Conservation (phyloP, 2,329 filamentous ascomycete genomes). For the Trichoderma koningiopsis region DNA sequence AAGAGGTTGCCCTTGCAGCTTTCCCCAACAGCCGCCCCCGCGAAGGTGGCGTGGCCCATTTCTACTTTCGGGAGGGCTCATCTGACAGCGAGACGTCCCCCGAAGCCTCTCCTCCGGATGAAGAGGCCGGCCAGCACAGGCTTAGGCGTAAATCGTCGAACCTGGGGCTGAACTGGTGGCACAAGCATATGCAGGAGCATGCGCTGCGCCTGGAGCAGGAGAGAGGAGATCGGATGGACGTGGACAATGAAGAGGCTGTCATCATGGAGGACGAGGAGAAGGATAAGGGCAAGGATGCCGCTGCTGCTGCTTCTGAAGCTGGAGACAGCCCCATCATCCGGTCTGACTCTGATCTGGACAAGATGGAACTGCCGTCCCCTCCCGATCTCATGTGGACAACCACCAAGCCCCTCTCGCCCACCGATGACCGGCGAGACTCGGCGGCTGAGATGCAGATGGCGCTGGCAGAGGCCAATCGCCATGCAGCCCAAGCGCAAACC, state of each 20-base stretch:
- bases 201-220: constrained; percentile 64
- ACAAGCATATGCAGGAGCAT: constrained; percentile 79
- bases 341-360: constrained; percentile 48
- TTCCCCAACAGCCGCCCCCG: constrained; percentile 73
- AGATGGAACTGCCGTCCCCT: constrained; percentile 44
- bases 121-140: constrained; percentile 36
- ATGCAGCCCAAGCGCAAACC: constrained; percentile 23
- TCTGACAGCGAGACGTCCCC: constrained; percentile 57
- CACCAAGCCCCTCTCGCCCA: constrained; percentile 36
- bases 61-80: constrained; percentile 66
- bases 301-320: neutral
- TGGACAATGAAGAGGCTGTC: constrained; percentile 29
- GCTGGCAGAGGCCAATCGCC: constrained; percentile 24
- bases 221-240: constrained; percentile 37
- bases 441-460: constrained; percentile 30
- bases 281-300: constrained; percentile 30
- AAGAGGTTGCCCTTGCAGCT: constrained; percentile 73
- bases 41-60: constrained; percentile 72
- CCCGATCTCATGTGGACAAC: constrained; percentile 49
- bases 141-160: constrained; percentile 62
- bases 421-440: constrained; percentile 35
- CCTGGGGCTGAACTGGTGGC: constrained; percentile 69
- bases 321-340: constrained; percentile 31
- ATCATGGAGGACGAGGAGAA: constrained; percentile 31
- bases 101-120: constrained; percentile 42